phyloP scores from a whole-genome alignment of 805 yeast genomes.

The Zygotorulaspora sp. region DNA sequence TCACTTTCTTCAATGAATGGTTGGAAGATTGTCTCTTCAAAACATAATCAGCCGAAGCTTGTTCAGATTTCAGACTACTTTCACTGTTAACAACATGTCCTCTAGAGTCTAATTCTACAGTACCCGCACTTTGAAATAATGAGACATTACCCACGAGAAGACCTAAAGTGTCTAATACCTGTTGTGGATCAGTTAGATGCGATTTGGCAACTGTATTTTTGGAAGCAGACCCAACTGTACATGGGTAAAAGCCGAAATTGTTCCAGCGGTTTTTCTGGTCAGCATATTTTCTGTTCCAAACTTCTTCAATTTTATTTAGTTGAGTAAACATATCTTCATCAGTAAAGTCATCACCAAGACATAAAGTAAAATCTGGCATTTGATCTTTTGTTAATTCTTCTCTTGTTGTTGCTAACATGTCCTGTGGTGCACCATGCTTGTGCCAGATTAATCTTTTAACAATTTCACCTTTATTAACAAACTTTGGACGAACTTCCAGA shows the following conservation, averaged over 20 bases:
- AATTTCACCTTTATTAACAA: slow-evolving; percentile 95
- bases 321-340: slow-evolving; percentile 97
- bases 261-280: slow-evolving; percentile 44
- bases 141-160: slow-evolving; percentile 75
- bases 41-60: slow-evolving; percentile 31
- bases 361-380: slow-evolving; percentile 78
- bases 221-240: slow-evolving; percentile 89
- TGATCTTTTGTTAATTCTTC: slow-evolving; percentile 38
- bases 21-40: slow-evolving; percentile 27
- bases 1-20: slow-evolving; percentile 6
- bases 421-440: slow-evolving; percentile 54
- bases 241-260: slow-evolving; percentile 68
- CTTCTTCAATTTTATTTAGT: slow-evolving; percentile 55
- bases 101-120: slow-evolving; percentile 69
- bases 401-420: slow-evolving; percentile 33
- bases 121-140: slow-evolving; percentile 70
- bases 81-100: slow-evolving; percentile 56
- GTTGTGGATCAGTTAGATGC: slow-evolving; percentile 77
- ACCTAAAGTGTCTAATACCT: slow-evolving; percentile 80
- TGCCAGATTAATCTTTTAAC: slow-evolving; percentile 71
- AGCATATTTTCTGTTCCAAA: slow-evolving; percentile 35
- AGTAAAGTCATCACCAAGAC: slow-evolving; percentile 93
- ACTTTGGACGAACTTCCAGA: slow-evolving; percentile 92
- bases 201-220: slow-evolving; percentile 81
- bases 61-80: slow-evolving; percentile 38